Evolutionary conservation across 2,329 filamentous ascomycete species (phyloP), one percentile per base, ranked within the genome.

Genomic region (Helotiales sp.): DNA sequence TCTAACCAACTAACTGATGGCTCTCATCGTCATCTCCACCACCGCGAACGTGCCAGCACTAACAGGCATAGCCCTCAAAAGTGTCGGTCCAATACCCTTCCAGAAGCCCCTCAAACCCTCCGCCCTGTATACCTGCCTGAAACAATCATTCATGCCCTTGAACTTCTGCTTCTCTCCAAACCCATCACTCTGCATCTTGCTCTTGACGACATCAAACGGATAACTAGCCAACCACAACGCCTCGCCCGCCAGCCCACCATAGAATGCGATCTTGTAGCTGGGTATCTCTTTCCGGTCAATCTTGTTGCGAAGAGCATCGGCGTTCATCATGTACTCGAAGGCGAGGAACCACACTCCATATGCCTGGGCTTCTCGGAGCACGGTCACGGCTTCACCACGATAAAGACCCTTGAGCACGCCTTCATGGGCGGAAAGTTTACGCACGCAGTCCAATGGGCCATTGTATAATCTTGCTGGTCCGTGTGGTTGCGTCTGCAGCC

Each of bases 171-270:
- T 82, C 58, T 79, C 69, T 4, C 92, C 93, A 77, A 97, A 96
- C 0, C 92, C 94, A 81, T 99, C 96, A 66, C 91, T 97, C 86
- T 99, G 96, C 95, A 98, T 97, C 87, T 97, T 98, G 82, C 93
- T 97, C 91, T 99, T 99, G 81, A 99, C 82, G 30, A 99, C 95
- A 81, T 99, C 96, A 72, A 99, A 91, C 24, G 96, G 96, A 81
- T 99, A 99, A 77, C 93, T 97, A 40, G 86, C 86, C 64, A 99
- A 83, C 96, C 96, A 99, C 65, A 99, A 86, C 61, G 89, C 93
- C 84, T 99, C 96, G 73, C 96, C 96, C 0, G 96, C 96, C 47
- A 99, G 80, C 52, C 96, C 96, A 71, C 96, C 96, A 79, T 98
- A 99, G 13, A 93, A 82, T 13, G 96, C 96, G 59, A 99, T 88